Percentiles rank a stretch among this genome's conserved stretches.
These are phyloP conservation scores for Botrytis deweyae DNA, from an alignment of 2,329 filamentous ascomycete genomes.

Conservation along the genomic window DNA sequence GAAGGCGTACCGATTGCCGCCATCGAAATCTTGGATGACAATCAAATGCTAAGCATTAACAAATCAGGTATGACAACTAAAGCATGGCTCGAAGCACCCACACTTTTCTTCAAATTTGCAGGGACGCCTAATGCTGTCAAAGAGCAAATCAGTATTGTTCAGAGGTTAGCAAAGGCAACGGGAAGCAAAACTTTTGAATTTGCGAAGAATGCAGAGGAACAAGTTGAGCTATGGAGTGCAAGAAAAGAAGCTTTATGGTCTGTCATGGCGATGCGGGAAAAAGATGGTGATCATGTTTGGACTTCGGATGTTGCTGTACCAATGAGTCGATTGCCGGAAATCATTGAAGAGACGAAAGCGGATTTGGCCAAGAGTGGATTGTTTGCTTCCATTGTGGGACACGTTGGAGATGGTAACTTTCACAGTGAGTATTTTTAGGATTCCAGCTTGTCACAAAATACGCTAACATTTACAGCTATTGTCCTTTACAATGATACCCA, in stretches of 20 bases:
- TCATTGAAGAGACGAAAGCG: constrained; percentile 74
- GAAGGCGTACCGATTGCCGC: constrained; percentile 82
- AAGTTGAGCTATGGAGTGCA: constrained; percentile 77
- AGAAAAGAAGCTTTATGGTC: constrained; percentile 83
- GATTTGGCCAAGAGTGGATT: constrained; percentile 58
- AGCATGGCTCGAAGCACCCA: constrained; percentile 69
- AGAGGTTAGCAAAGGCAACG: constrained; percentile 58
- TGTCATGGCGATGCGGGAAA: constrained; percentile 63
- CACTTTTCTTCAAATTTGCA: constrained; percentile 81
- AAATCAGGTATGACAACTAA: constrained; percentile 64
- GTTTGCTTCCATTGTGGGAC: constrained; percentile 64
- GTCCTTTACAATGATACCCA: constrained; percentile 66
- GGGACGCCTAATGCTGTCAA: constrained; percentile 70
- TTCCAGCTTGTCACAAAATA: not conserved
- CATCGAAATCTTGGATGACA: constrained; percentile 89
- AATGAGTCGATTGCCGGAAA: constrained; percentile 68
- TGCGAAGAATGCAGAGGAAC: constrained; percentile 67
- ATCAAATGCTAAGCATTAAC: constrained; percentile 76
- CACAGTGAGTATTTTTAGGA: constrained; percentile 49
- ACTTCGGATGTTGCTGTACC: constrained; percentile 86
- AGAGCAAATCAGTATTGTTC: constrained; percentile 72
- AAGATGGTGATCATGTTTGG: constrained; percentile 71
- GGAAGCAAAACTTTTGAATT: constrained; percentile 75
- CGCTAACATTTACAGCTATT: constrained; percentile 43
- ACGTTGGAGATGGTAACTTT: constrained; percentile 78